A percentile compares a stretch with the other conserved stretches of the same genome.
phyloP scores from a whole-genome alignment of 345 rosid species.

The rapeseed (Brassica napus) region DNA sequence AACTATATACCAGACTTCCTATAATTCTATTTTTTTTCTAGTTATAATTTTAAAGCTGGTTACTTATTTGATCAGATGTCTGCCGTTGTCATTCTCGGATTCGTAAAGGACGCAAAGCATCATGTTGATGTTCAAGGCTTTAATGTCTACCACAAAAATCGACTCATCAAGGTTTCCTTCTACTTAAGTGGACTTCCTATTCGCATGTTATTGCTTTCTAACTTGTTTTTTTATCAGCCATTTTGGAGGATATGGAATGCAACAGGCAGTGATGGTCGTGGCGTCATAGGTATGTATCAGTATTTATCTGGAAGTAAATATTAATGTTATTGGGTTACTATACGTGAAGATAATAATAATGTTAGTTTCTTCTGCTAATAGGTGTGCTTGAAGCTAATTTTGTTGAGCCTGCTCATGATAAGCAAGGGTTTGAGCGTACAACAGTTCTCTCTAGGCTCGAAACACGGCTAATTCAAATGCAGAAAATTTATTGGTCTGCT shows the following conservation, averaged over 20 bases:
- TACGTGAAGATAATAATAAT: constrained; percentile 12
- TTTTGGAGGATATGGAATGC: constrained; percentile 99
- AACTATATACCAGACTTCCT: not conserved
- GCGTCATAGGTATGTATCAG: constrained; percentile 79
- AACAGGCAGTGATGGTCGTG: constrained; percentile 91
- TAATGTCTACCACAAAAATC: constrained; percentile 92
- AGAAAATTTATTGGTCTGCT: constrained; percentile 79
- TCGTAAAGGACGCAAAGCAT: constrained; percentile 87
- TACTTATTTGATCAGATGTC: constrained; percentile 57
- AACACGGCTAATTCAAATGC: constrained; percentile 72
- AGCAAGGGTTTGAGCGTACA: constrained; percentile 95
- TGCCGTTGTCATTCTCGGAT: constrained; percentile 78
- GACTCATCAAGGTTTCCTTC: constrained; percentile 80
- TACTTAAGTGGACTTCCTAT: constrained; percentile 1
- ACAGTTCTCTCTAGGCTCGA: constrained; percentile 88
- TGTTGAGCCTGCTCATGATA: constrained; percentile 96
- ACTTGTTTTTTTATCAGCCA: constrained; percentile 56
- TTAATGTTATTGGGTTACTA: not conserved
- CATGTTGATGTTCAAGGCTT: constrained; percentile 95
- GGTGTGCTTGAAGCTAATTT: constrained; percentile 96
- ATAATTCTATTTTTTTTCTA: not conserved
- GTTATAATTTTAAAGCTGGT: constrained; percentile 24
- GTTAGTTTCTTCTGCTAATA: constrained; percentile 37
- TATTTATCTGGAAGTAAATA: constrained; percentile 9
- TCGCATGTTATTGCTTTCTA: not conserved